Base-by-base conservation (phyloP, 331 rosid genomes). In the Phaseolus coccineus region DNA sequence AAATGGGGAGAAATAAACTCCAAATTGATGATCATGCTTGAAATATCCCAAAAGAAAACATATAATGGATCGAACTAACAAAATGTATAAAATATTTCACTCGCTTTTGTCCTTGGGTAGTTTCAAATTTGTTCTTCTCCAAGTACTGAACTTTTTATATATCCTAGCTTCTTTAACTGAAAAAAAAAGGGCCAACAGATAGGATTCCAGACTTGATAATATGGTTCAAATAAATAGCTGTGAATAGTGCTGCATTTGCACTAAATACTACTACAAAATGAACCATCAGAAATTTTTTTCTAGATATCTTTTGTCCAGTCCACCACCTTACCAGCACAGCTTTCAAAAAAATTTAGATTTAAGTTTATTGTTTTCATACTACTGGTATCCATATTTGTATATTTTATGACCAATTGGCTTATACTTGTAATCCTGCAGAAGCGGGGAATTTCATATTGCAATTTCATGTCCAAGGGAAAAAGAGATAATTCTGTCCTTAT, bases 381-480 rank as follows among this genome's bases (percentile, higher is more conserved):
- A 14, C 69, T 69, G 11, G 64, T 62, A 61, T 61, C 30, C 19
- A 11, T 48, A 3, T 73, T 73, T 8, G 72, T 52, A 35, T 77
- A 46, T 30, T 48, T 19, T 16, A 56, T 66, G 66, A 67, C 35
- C 51, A n/a, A 25, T 27, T 51, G 35, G 30, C 57, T 75, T 74
- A 35, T 67, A 67, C 79, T 71, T 85, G 57, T 72, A 25, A 73
- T 69, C 52, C 35, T 63, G 69, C 92, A 95, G 98, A 83, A 79
- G 24, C 83, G 82, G 83, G 94, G 97, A 56, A 84, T 95, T 85
- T 81, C 82, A 16, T 79, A 74, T 85, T 64, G 82, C 12, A 77
- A 82, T 71, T 30, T 69, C 77, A 74, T 55, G 40, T 65, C 93
- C 63, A 91, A 88, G 89, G 92, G 90, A 80, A 89, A 89, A 88